Evolutionary conservation across 306 rosid species (phyloP), one percentile per base, ranked within the genome.

Genomic region (Hippophae gyantsensis): DNA sequence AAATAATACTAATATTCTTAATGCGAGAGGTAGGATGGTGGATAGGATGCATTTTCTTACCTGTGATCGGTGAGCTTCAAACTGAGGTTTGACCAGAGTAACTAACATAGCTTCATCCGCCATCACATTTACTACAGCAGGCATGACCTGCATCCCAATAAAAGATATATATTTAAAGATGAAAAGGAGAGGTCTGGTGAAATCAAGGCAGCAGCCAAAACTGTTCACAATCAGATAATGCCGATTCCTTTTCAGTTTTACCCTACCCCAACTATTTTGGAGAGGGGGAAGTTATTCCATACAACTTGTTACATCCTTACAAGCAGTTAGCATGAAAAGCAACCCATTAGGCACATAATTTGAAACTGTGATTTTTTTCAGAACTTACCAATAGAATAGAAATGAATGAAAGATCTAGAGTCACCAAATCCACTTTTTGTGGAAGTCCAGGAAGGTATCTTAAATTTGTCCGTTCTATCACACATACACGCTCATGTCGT

Each of bases 341-440:
- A 44, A 69, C 13, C 49, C 6, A 53, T 18, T 49, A 66, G 56
- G 7, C 25, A 56, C 42, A 38, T 13, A 53, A 59, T 43, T 8
- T 27, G 47, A 7, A 7, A 50, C 56, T 42, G 72, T 51, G 18
- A 68, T 7, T 27, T 23, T 51, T 64, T 61, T 53, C 23, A 77
- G 69, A 56, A 38, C 89, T 69, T 87, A 92, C 95, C 96, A 76
- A 51, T 63, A 87, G 89, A 78, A 92, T 83, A 56, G 98, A 92
- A 71, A 92, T 92, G 84, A 92, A 92, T 25, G 98, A 87, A 42
- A 92, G 96, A 75, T 87, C 96, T 66, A 92, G 63, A 72, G 98
- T 87, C 74, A 85, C 95, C 71, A 92, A 75, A 78, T 92, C 95
- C 68, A 92, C 98, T 56, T 69, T 83, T 70, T 85, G 93, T 0